phyloP scores from a whole-genome alignment of 352 stramenopile species.

The Globisporangium canariense region DNA sequence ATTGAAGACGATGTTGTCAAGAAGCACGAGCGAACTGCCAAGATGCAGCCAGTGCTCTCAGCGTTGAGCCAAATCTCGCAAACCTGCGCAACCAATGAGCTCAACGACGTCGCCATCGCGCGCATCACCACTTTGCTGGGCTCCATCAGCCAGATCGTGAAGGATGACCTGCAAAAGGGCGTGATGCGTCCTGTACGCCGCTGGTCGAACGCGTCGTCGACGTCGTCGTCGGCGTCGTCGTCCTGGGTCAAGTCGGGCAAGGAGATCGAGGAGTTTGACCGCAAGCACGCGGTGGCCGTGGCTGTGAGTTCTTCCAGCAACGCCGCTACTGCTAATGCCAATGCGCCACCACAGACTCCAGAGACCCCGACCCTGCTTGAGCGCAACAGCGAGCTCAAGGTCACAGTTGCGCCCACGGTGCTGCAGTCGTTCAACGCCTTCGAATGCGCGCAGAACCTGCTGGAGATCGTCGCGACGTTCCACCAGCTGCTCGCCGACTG shows the following conservation, averaged over 20 bases:
- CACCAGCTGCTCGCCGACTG: slow-evolving; percentile 53
- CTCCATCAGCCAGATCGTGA: slow-evolving; percentile 66
- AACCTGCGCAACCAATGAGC: slow-evolving; percentile 52
- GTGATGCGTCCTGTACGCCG: slow-evolving; percentile 34
- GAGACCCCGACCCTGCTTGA: slow-evolving; percentile 26
- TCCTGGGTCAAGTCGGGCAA: slow-evolving; percentile 38
- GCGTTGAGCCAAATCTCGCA: slow-evolving; percentile 48
- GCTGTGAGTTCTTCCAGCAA: neutral
- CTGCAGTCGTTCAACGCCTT: slow-evolving; percentile 64
- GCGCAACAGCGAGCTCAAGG: slow-evolving; percentile 22
- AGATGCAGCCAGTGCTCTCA: slow-evolving; percentile 40
- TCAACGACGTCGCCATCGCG: slow-evolving; percentile 60
- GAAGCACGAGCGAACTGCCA: slow-evolving; percentile 16
- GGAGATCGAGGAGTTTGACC: slow-evolving; percentile 36
- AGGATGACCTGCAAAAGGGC: slow-evolving; percentile 54
- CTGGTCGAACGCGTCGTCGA: slow-evolving; percentile 28
- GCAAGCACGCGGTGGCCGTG: slow-evolving; percentile 10
- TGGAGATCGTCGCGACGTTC: slow-evolving; percentile 51
- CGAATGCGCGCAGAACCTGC: slow-evolving; percentile 58
- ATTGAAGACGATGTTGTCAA: neutral
- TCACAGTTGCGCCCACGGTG: slow-evolving; percentile 35
- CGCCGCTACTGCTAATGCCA: neutral
- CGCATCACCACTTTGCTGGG: slow-evolving; percentile 62
- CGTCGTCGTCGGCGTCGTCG: slow-evolving; percentile 20
- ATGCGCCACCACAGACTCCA: neutral